Conservation (phyloP, 176 grass and related monocot species). For the Bolboschoenus planiculmis region DNA sequence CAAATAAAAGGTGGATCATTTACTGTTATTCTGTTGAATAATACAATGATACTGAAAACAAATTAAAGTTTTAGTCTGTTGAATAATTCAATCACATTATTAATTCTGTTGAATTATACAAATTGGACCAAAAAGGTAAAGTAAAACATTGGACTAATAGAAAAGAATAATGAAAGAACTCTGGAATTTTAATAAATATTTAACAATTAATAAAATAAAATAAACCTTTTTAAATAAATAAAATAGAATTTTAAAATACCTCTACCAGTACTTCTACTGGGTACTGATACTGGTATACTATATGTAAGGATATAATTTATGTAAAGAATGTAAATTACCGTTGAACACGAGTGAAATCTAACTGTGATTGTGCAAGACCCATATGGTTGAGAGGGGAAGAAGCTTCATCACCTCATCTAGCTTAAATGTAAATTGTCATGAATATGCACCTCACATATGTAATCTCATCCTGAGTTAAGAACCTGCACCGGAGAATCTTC, state of each 20-base stretch:
- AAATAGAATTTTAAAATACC: not conserved
- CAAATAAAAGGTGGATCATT: not conserved
- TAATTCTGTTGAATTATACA: not conserved
- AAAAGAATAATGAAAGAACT: not conserved
- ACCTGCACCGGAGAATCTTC: not conserved
- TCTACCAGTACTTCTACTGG: not conserved
- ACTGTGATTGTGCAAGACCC: not conserved
- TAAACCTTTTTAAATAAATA: not conserved
- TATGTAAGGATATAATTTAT: not conserved
- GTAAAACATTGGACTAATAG: not conserved
- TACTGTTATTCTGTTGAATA: not conserved
- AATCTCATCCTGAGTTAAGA: not conserved
- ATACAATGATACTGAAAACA: not conserved
- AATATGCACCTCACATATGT: not conserved
- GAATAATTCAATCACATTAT: not conserved
- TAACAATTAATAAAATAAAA: not conserved
- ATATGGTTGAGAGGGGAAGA: not conserved
- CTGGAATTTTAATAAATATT: not conserved
- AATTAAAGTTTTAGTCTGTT: not conserved
- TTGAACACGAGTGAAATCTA: not conserved
- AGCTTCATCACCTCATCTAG: not conserved
- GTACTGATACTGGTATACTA: not conserved
- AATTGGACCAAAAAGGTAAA: not conserved
- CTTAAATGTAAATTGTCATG: not conserved
- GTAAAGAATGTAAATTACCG: not conserved